Conservation (phyloP, 805 yeast genomes). For the Hanseniaspora clermontiae region DNA sequence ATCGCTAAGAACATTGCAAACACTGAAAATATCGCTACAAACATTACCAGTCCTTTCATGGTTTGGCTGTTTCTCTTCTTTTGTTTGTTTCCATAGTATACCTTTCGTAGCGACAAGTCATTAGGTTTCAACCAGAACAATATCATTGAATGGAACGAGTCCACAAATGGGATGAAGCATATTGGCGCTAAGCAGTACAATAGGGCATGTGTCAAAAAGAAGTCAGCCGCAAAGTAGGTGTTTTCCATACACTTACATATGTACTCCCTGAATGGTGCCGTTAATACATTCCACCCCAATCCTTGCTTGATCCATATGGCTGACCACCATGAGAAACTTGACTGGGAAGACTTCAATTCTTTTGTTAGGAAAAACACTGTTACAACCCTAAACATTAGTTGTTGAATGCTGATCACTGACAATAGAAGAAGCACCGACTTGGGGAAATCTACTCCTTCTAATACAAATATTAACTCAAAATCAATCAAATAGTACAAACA, state of each 20-base stretch:
- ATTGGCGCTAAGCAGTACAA: constrained; percentile 49
- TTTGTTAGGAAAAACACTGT: constrained; percentile 43
- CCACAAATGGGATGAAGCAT: constrained; percentile 49
- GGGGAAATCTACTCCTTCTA: constrained; percentile 55
- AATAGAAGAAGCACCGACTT: constrained; percentile 51
- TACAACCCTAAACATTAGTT: constrained; percentile 40
- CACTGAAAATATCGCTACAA: constrained; percentile 30
- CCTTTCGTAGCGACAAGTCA: constrained; percentile 25
- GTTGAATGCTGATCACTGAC: constrained; percentile 43
- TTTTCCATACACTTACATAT: constrained; percentile 52
- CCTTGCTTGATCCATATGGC: constrained; percentile 57
- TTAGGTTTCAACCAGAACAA: constrained; percentile 57
- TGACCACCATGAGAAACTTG: constrained; percentile 69
- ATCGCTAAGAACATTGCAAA: constrained; percentile 33
- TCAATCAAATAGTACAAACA: constrained; percentile 41
- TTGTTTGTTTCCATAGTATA: constrained; percentile 31
- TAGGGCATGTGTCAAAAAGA: constrained; percentile 45
- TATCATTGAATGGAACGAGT: constrained; percentile 53
- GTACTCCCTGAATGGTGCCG: constrained; percentile 55
- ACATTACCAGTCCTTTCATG: constrained; percentile 36
- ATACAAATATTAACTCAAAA: constrained; percentile 52
- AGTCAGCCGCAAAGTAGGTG: constrained; percentile 56
- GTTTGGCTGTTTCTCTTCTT: constrained; percentile 32
- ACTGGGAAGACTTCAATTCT: constrained; percentile 47
- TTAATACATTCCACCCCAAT: constrained; percentile 45